Evolutionary conservation across 2,329 filamentous ascomycete species (phyloP).

Genomic region (Triangularia verruculosa): DNA sequence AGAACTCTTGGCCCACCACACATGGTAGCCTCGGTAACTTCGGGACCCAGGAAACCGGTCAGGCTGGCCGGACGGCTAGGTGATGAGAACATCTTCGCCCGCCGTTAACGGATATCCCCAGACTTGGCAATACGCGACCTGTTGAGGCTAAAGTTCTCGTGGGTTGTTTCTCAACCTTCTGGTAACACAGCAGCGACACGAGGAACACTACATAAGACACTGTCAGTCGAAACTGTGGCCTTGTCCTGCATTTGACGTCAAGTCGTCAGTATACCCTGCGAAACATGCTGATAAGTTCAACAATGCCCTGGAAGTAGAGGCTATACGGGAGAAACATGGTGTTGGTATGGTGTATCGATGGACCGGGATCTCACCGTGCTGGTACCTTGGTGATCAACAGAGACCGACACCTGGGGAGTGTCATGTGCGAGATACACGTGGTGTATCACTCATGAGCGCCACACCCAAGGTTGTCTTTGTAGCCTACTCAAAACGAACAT

Average conservation of each 20-base stretch:
- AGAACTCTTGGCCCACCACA: background rate
- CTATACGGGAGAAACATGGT: background rate
- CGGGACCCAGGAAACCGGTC: background rate
- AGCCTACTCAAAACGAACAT: background rate
- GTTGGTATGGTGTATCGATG: background rate
- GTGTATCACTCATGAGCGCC: too few species aligned
- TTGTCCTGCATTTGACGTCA: slow-evolving; percentile 12
- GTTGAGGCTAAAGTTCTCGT: background rate
- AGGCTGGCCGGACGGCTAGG: background rate
- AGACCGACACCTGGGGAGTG: background rate
- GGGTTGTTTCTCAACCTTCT: background rate
- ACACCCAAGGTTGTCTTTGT: too few species aligned
- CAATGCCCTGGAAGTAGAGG: background rate
- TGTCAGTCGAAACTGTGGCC: slow-evolving; percentile 13
- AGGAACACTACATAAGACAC: slow-evolving; percentile 8
- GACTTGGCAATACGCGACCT: background rate
- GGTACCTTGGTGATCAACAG: background rate
- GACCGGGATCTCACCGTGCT: background rate
- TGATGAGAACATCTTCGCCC: background rate
- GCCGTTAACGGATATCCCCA: background rate
- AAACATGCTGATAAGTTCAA: background rate
- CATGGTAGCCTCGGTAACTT: background rate
- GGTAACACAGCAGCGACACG: slow-evolving; percentile 4
- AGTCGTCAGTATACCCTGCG: background rate
- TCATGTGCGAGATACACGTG: too few species aligned